Evolutionary conservation across 1,139 yeast species (phyloP).

Genomic region (Eremothecium coryli): DNA sequence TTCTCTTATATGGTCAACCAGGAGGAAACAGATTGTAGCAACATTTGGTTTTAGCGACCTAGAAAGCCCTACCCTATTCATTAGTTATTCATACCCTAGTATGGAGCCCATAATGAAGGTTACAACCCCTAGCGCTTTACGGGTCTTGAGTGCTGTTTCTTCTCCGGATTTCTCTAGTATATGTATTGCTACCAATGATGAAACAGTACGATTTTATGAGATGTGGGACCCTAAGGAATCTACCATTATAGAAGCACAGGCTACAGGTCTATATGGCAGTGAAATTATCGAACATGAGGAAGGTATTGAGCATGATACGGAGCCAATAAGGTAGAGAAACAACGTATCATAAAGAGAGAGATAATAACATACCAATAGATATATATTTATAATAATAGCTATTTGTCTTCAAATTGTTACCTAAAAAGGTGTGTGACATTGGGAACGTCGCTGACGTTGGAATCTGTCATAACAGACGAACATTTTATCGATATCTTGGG

Average conservation of each 20-base stretch:
- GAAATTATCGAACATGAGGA: constrained; percentile 49
- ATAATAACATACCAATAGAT: constrained; percentile 21
- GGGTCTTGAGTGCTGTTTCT: constrained; percentile 56
- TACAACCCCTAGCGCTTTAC: constrained; percentile 41
- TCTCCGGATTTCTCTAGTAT: constrained; percentile 56
- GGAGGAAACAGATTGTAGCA: constrained; percentile 55
- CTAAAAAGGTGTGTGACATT: background rate
- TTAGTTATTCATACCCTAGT: constrained; percentile 59
- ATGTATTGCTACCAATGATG: constrained; percentile 70
- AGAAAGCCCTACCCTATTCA: constrained; percentile 39
- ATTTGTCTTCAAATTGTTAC: constrained; percentile 5
- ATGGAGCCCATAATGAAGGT: constrained; percentile 45
- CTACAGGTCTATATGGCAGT: constrained; percentile 45
- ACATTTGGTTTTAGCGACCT: constrained; percentile 71
- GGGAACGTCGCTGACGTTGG: no score
- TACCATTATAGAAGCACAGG: constrained; percentile 34
- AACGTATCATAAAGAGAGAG: constrained; percentile 15
- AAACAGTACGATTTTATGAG: constrained; percentile 62
- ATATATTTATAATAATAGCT: constrained; percentile 5
- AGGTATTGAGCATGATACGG: constrained; percentile 33
- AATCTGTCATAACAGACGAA: no score
- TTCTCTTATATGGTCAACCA: constrained; percentile 64
- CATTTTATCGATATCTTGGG: no score
- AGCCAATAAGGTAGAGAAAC: constrained; percentile 5
- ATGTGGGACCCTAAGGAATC: constrained; percentile 46